Evolutionary conservation across 78 protist genomes (phyloP).

Genomic region (Polysphondylium violaceum): DNA sequence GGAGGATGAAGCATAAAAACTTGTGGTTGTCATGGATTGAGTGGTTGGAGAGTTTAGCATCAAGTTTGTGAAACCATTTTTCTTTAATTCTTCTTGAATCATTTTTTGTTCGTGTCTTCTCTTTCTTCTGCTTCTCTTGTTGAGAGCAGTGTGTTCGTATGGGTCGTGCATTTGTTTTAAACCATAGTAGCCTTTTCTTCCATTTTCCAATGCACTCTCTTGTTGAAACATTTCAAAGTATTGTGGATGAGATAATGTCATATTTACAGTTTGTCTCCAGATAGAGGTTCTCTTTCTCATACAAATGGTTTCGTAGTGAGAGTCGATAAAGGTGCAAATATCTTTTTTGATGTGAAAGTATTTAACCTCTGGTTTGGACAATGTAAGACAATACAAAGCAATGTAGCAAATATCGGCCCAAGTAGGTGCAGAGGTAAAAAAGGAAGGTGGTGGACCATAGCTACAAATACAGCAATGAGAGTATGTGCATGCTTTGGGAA

Average conservation of each 20-base stretch:
- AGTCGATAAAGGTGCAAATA: constrained; percentile 61
- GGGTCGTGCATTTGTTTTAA: constrained; percentile 70
- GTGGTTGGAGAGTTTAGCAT: constrained; percentile 4
- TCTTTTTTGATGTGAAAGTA: constrained; percentile 71
- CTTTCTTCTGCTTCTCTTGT: constrained; percentile 65
- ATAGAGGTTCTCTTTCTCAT: constrained; percentile 59
- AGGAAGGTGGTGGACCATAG: constrained; percentile 75
- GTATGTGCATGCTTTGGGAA: constrained; percentile 34
- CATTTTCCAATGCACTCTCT: constrained; percentile 76
- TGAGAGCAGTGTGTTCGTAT: constrained; percentile 73
- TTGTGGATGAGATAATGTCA: constrained; percentile 77
- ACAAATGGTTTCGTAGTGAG: constrained; percentile 66
- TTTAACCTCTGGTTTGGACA: constrained; percentile 57
- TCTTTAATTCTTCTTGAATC: constrained; percentile 67
- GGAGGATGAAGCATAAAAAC: neutral
- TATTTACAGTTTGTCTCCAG: constrained; percentile 73
- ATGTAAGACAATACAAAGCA: constrained; percentile 52
- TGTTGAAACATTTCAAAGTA: constrained; percentile 80
- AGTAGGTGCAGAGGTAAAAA: constrained; percentile 65
- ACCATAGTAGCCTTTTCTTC: constrained; percentile 76
- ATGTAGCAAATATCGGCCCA: constrained; percentile 79
- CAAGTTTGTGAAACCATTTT: constrained; percentile 8
- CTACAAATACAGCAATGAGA: constrained; percentile 49
- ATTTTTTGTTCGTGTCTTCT: constrained; percentile 78
- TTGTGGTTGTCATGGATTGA: neutral